Percentiles rank a stretch among this genome's conserved stretches.
These are phyloP conservation scores for Suillus clintonianus DNA, from an alignment of 768 basidiomycete genomes.

Conservation along the genomic window DNA sequence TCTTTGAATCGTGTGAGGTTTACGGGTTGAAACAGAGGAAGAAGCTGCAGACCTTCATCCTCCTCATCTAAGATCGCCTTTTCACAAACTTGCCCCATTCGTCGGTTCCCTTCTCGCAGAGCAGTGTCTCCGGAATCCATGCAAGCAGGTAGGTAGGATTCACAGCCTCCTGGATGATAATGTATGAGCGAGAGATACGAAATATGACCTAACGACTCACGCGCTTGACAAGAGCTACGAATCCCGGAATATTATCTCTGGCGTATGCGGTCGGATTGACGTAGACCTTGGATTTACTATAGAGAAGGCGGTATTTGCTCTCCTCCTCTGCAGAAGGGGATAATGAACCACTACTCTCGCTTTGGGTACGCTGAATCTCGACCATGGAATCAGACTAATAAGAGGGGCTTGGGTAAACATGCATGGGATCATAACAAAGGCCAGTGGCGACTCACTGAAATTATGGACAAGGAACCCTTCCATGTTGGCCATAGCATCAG, in stretches of 20 bases:
- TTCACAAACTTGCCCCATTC: conserved; percentile 92
- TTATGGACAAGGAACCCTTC: conserved; percentile 61
- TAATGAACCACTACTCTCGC: conserved; percentile 9
- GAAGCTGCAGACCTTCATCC: conserved; percentile 60
- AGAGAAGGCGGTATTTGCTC: conserved; percentile 71
- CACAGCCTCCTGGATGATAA: conserved; percentile 57
- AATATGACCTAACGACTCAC: conserved; percentile 44
- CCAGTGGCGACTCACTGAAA: conserved; percentile 42
- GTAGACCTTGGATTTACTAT: conserved; percentile 93
- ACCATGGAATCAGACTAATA: conserved; percentile 65
- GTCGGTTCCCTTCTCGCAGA: conserved; percentile 77
- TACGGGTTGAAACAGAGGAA: conserved; percentile 7
- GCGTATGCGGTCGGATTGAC: conserved; percentile 92
- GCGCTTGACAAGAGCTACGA: conserved; percentile 87
- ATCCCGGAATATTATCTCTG: conserved; percentile 93
- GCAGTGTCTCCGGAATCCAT: conserved; percentile 89
- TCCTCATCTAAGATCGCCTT: conserved; percentile 59
- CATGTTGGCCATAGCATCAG: conserved; percentile 86
- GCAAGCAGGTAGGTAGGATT: conserved; percentile 82
- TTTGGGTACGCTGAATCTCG: conserved; percentile 57
- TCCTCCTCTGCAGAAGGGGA: conserved; percentile 46
- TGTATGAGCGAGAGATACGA: conserved; percentile 11
- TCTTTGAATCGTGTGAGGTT: conserved; percentile 43
- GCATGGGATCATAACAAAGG: conserved; percentile 5
- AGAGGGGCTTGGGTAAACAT: conserved; percentile 12